Conservation (phyloP, 768 basidiomycete genomes). For the Mycena pura region DNA sequence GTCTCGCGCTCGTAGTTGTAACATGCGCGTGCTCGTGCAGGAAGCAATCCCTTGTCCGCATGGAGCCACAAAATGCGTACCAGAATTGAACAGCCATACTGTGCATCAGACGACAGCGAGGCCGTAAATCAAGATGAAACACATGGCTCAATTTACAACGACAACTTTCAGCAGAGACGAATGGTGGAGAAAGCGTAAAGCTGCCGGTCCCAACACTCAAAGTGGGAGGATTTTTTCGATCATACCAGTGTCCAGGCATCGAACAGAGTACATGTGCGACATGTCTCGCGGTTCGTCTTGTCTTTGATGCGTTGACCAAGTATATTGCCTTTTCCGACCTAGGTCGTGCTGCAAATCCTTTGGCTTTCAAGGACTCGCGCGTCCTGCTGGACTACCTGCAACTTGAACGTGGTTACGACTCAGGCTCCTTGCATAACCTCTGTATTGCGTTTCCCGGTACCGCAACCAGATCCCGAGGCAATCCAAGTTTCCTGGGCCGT, state of each 20-base stretch:
- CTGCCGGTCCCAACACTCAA: too few relatives aligned
- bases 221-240: slow-evolving; percentile 4
- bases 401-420: slow-evolving; percentile 22
- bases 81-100: too few relatives aligned
- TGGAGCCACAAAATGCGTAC: slow-evolving; percentile 10
- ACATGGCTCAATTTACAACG: slow-evolving; percentile 1
- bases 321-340: not conserved
- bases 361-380: slow-evolving; percentile 6
- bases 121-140: slow-evolving; percentile 1
- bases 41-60: not conserved
- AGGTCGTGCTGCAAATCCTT: not conserved
- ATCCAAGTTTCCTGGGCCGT: too few relatives aligned
- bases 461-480: not conserved
- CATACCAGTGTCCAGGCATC: slow-evolving; percentile 3
- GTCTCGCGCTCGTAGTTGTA: slow-evolving; percentile 3
- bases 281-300: slow-evolving; percentile 16
- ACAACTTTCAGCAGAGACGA: not conserved
- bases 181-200: not conserved
- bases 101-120: not conserved
- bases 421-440: slow-evolving; percentile 6
- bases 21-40: slow-evolving; percentile 15
- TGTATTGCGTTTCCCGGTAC: slow-evolving; percentile 13
- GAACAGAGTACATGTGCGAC: slow-evolving; percentile 13
- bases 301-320: not conserved
- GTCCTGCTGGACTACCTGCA: slow-evolving; percentile 18